These are phyloP conservation scores for Paecilomyces variotii DNA, from an alignment of 2,329 filamentous ascomycete genomes.

Conservation along the genomic window DNA sequence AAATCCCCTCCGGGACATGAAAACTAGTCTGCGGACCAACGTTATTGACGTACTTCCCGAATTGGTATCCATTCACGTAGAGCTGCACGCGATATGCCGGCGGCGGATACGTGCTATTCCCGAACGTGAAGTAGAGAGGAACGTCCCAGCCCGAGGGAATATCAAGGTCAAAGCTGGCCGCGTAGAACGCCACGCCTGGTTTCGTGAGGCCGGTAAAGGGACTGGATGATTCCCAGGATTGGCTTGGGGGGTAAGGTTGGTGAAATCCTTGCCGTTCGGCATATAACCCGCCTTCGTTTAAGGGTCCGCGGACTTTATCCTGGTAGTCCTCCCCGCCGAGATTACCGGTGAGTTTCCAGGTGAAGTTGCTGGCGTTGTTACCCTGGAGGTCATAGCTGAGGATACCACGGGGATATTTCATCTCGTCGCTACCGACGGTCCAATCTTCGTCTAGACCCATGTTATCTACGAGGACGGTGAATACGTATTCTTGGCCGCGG, in stretches of 20 bases:
- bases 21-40: slow-evolving; percentile 67
- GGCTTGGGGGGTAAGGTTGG: slow-evolving; percentile 40
- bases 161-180: slow-evolving; percentile 43
- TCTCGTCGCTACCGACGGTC: slow-evolving; percentile 50
- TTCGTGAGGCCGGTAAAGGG: slow-evolving; percentile 32
- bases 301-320: slow-evolving; percentile 45
- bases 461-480: slow-evolving; percentile 66
- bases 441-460: slow-evolving; percentile 64
- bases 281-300: slow-evolving; percentile 52
- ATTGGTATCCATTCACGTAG: slow-evolving; percentile 71
- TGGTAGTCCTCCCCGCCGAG: slow-evolving; percentile 48
- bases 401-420: slow-evolving; percentile 53
- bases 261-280: slow-evolving; percentile 50
- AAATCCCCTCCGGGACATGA: slow-evolving; percentile 65
- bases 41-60: slow-evolving; percentile 58
- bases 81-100: slow-evolving; percentile 53
- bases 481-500: slow-evolving; percentile 46
- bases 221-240: slow-evolving; percentile 24
- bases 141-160: slow-evolving; percentile 48
- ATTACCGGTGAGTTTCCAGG: slow-evolving; percentile 54
- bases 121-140: slow-evolving; percentile 46
- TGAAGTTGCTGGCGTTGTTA: slow-evolving; percentile 23
- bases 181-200: slow-evolving; percentile 48
- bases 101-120: slow-evolving; percentile 51
- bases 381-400: slow-evolving; percentile 38